Conservation (phyloP, 2,329 filamentous ascomycete species). For the Claviceps sp. region DNA sequence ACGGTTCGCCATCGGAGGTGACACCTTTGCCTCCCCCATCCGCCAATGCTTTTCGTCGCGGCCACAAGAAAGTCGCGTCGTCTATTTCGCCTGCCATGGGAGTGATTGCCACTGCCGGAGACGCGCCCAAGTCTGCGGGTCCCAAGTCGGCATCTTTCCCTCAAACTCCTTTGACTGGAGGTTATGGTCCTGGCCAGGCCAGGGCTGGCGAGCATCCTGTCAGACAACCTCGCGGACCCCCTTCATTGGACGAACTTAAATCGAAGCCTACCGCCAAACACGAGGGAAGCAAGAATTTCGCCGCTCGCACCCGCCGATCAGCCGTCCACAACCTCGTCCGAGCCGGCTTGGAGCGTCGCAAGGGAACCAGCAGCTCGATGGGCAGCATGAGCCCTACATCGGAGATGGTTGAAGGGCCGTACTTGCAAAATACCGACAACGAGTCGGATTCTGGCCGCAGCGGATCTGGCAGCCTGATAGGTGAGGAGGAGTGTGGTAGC, state of each 20-base stretch:
- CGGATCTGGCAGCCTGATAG: slow-evolving; percentile 67
- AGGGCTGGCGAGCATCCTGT: slow-evolving; percentile 89
- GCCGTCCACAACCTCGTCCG: slow-evolving; percentile 86
- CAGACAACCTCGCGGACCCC: slow-evolving; percentile 85
- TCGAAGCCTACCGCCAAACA: slow-evolving; percentile 83
- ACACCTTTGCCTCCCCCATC: slow-evolving; percentile 72
- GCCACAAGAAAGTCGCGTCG: slow-evolving; percentile 71
- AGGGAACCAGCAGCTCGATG: slow-evolving; percentile 54
- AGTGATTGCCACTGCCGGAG: slow-evolving; percentile 23
- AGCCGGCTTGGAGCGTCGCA: slow-evolving; percentile 76
- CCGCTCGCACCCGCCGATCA: slow-evolving; percentile 77
- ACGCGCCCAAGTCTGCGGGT: slow-evolving; percentile 43
- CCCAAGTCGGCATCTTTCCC: slow-evolving; percentile 75
- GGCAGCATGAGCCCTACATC: slow-evolving; percentile 84
- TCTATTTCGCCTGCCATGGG: slow-evolving; percentile 46
- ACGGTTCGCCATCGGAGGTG: slow-evolving; percentile 54
- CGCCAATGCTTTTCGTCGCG: slow-evolving; percentile 81
- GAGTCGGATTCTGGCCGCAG: slow-evolving; percentile 59
- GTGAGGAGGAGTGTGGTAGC: slow-evolving; percentile 56
- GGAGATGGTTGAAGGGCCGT: slow-evolving; percentile 55
- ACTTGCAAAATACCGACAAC: slow-evolving; percentile 59
- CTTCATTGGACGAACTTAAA: slow-evolving; percentile 79
- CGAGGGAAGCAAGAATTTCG: slow-evolving; percentile 97
- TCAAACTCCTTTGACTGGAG: slow-evolving; percentile 65
- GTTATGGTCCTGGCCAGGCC: slow-evolving; percentile 83